Percentiles rank a stretch among this genome's conserved stretches.
Conservation (phyloP, 2,329 filamentous ascomycete species). For the Penicillium sp. region DNA sequence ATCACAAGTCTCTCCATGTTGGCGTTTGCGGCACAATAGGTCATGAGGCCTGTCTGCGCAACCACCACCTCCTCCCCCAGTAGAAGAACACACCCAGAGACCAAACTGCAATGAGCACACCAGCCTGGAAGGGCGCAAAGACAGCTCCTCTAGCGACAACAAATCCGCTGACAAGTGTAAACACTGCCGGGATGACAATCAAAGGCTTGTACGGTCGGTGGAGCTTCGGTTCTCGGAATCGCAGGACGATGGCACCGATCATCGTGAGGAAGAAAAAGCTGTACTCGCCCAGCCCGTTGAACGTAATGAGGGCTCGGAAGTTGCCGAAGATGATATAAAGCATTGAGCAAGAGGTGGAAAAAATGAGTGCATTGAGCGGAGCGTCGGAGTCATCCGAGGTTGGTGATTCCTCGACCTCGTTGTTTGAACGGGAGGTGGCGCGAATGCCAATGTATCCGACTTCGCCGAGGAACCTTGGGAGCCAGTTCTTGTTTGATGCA, state of each 20-base stretch:
- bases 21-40: not conserved
- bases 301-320: slow-evolving; percentile 24
- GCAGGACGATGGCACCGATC: slow-evolving; percentile 21
- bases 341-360: slow-evolving; percentile 19
- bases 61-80: slow-evolving; percentile 12
- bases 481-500: slow-evolving; percentile 22
- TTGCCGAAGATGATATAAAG: slow-evolving; percentile 24
- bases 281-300: slow-evolving; percentile 27
- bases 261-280: slow-evolving; percentile 25
- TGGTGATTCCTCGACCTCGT: not conserved
- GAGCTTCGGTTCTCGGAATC: slow-evolving; percentile 21
- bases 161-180: slow-evolving; percentile 23
- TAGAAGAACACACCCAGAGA: slow-evolving; percentile 17
- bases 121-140: slow-evolving; percentile 22
- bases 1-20: not conserved
- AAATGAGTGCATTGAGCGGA: slow-evolving; percentile 23
- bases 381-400: slow-evolving; percentile 16
- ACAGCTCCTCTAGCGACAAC: slow-evolving; percentile 19
- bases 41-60: not conserved
- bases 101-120: slow-evolving; percentile 20
- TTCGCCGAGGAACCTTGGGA: slow-evolving; percentile 19
- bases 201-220: slow-evolving; percentile 23
- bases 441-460: slow-evolving; percentile 11
- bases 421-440: not conserved
- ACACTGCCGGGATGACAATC: slow-evolving; percentile 15